Conservation (phyloP, 257 asterid genomes). For the Parsonsia alboflavescens region DNA sequence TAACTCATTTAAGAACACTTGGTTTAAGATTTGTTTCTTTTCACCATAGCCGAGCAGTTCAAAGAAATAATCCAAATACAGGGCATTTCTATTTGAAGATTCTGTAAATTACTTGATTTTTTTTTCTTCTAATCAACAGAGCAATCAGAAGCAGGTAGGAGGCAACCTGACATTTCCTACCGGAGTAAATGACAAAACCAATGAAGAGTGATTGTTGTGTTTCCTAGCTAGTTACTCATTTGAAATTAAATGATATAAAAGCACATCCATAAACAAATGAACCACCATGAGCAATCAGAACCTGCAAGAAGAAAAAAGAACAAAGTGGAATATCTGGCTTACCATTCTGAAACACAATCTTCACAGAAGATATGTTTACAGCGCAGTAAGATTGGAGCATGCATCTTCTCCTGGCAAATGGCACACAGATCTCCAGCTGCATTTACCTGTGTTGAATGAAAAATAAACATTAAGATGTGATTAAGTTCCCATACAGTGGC, state of each 20-base stretch:
- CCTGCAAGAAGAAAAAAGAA: neutral
- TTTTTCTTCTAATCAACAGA: neutral
- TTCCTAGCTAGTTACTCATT: neutral
- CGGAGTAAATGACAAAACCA: neutral
- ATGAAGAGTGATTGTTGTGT: neutral
- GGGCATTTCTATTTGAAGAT: neutral
- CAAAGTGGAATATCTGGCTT: constrained; percentile 8
- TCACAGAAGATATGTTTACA: constrained; percentile 75
- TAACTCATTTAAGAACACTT: neutral
- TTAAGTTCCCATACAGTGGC: neutral
- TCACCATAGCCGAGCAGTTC: neutral
- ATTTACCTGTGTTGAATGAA: constrained; percentile 39
- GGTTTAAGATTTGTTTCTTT: neutral
- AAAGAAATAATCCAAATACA: neutral
- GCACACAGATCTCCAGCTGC: constrained; percentile 68
- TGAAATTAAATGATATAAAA: neutral
- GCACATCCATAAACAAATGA: neutral
- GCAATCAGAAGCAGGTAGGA: neutral
- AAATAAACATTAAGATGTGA: neutral
- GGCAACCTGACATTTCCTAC: neutral
- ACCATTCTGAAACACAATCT: constrained; percentile 79
- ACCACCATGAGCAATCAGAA: neutral
- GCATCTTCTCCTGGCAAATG: constrained; percentile 79
- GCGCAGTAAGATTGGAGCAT: constrained; percentile 45
- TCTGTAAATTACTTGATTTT: neutral